Evolutionary conservation across 2,329 filamentous ascomycete species (phyloP).

Genomic region (Blastomyces silverae): DNA sequence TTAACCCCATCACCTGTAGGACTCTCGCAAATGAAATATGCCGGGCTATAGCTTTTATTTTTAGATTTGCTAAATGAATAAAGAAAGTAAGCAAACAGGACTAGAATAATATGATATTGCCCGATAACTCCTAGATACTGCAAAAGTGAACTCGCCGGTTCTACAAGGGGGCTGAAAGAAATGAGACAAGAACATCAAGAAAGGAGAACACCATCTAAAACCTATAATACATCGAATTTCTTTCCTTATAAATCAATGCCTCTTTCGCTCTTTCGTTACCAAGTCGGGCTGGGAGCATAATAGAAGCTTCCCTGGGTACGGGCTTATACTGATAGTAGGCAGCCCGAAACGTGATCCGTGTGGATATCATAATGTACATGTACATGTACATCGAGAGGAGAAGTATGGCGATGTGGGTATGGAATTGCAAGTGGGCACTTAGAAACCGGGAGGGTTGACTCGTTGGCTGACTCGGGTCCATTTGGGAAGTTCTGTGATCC

Average conservation of each 20-base stretch:
- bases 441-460: slow-evolving; percentile 91
- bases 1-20: background rate
- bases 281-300: background rate
- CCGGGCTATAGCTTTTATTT: too few relatives aligned
- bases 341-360: background rate
- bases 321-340: background rate
- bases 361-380: background rate
- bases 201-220: background rate
- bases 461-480: slow-evolving; percentile 95
- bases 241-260: background rate
- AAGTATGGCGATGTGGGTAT: background rate
- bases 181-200: background rate
- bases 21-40: background rate
- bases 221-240: background rate
- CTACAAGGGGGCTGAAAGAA: background rate
- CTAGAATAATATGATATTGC: background rate
- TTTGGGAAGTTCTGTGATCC: slow-evolving; percentile 63
- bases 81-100: background rate
- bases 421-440: slow-evolving; percentile 29
- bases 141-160: background rate
- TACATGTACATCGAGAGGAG: background rate
- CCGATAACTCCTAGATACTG: background rate
- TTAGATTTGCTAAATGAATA: background rate
- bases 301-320: background rate
- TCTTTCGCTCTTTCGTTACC: background rate